Evolutionary conservation across 75 land plant genomes (phyloP), one percentile per base, ranked within the genome.

Genomic region (Sequoia sempervirens): DNA sequence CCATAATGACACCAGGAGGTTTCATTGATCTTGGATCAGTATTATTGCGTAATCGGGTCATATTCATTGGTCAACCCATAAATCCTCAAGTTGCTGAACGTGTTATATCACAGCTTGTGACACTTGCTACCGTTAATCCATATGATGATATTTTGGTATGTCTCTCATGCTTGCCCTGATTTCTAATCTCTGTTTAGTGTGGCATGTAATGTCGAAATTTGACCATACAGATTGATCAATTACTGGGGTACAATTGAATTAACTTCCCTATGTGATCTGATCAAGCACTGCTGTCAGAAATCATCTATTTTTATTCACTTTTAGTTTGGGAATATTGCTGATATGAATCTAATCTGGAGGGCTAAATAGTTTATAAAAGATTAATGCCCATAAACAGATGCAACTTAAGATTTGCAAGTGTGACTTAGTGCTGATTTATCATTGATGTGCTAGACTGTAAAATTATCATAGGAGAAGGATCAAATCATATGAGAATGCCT

Each of bases 51-150:
- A 97, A 92, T 74, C 93, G 99, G 6, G 93, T 93, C 37, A 91
- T 97, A 28, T 95, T 97, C 74, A 90, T 97, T 54, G 99, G 99
- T 30, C 94, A 96, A 82, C 92, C 96, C 9, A 73, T 97, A 68
- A 94, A 91, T 81, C 86, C 97, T 9, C 92, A 91, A 86, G 94
- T 97, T 38, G 97, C 97, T 38, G 97, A 97, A 68, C 89, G 94
- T 28, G 99, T 92, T 70, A 97, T 97, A 83, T 95, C 99, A 52
- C 96, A 97, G 81, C 97, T 97, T 79, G 80, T 95, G 84, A 94
- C 96, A 34, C 91, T 97, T 15, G 96, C 99, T 52, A 80, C 96
- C 1, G 85, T 97, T 88, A 92, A 97, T 84, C 94, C 93, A 83
- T 83, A 97, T 75, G 87, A 92, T 61, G 99, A 97, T 87, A 97